Conservation (phyloP, 768 basidiomycete genomes). For the Neoboletus subvelutipes region DNA sequence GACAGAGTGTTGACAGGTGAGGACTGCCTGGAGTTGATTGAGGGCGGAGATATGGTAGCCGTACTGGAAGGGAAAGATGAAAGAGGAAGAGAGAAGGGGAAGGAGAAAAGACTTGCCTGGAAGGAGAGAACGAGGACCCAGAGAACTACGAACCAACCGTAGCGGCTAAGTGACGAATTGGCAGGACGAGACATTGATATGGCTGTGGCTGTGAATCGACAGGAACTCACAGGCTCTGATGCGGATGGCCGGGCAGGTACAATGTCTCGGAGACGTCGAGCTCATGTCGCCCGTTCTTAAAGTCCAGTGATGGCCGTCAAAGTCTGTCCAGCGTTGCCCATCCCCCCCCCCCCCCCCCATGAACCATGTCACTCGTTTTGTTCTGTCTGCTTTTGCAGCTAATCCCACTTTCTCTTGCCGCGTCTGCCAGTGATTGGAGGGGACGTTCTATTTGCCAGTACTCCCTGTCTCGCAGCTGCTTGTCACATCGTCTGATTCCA, state of each 20-base stretch:
- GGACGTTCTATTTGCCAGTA: constrained; percentile 20
- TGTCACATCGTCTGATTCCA: neutral
- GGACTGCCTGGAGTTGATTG: constrained; percentile 80
- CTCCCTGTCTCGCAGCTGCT: too few relatives aligned
- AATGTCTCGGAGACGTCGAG: neutral
- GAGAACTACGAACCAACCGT: constrained; percentile 63
- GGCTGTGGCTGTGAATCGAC: constrained; percentile 1
- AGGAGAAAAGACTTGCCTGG: constrained; percentile 33
- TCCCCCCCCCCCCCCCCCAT: neutral
- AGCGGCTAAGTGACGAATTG: constrained; percentile 47
- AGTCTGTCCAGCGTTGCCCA: neutral
- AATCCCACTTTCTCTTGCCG: constrained; percentile 5
- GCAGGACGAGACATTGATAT: constrained; percentile 12
- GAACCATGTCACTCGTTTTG: constrained; percentile 5
- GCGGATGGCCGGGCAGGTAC: neutral
- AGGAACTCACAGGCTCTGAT: neutral
- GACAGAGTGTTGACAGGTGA: constrained; percentile 59
- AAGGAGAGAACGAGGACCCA: constrained; percentile 70
- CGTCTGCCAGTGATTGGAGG: constrained; percentile 14
- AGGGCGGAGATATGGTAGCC: constrained; percentile 93
- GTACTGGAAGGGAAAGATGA: constrained; percentile 45
- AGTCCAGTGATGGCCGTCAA: neutral
- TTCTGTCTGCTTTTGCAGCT: neutral
- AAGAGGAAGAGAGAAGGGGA: neutral
- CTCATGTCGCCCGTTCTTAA: neutral